Evolutionary conservation across 2,329 filamentous ascomycete genomes (phyloP), one percentile per base, ranked within the genome.

Genomic region (Alternaria postmessia): DNA sequence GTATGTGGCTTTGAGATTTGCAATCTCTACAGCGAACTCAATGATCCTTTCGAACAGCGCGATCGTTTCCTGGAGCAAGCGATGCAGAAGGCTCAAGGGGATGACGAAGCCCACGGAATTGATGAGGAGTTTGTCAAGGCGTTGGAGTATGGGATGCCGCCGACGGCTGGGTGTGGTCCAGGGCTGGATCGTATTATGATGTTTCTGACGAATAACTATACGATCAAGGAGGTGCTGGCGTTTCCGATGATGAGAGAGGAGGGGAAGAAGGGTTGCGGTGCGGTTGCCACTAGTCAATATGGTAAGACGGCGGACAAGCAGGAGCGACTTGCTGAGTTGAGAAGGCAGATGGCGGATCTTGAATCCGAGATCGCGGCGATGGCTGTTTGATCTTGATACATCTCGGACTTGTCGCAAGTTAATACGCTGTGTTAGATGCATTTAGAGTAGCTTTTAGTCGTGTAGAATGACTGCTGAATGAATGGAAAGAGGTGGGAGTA

Each of bases 21-120:
- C 74, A 98, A 99, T 76, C 93, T 94, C 5, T 96, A 97, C 82
- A 98, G 94, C 39, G 95, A 99, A 87, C 89, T 99, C 86, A 96
- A 96, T 85, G 92, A 97, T 74, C 93, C 94, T 57, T 94, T 96
- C 73, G 94, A 97, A 80, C 95, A 99, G 84, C 88, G 95, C 62
- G 82, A 70, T 54, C 62, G 72, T 95, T 78, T 78, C 44, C 92
- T 97, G 79, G 94, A 98, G 87, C 95, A 99, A 82, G 94, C 94
- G 4, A 87, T 88, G 71, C 94, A 98, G 84, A 70, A 98, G 87
- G 93, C 89, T 7, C 92, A 96, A 81, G 95, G 96, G 76, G 96
- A 99, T 68, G 93, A 98, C 72, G 96, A 99, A 83, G 96, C 94
- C 1, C 95, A 98, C 82, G 83, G 94, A 70, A 89, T 98, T 56